Conservation (phyloP, 257 asterid species). For the Solanum stenotomum region DNA sequence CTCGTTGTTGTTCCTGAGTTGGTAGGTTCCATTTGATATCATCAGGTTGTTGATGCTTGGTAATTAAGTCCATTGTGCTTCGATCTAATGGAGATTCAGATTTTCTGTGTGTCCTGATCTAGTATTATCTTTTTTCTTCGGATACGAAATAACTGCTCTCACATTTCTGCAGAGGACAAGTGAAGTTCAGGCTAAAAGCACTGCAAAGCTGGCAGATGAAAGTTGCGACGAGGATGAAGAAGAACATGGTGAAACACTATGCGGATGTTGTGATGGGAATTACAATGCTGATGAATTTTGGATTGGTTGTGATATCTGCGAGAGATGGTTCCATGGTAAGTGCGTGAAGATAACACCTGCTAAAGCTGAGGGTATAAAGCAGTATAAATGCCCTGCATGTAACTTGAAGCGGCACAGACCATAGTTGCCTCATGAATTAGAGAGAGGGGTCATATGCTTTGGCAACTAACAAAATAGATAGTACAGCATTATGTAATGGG, state of each 20-base stretch:
- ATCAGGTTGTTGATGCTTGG: background rate
- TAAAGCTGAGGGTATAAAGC: conserved; percentile 85
- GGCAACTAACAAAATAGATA: conserved; percentile 39
- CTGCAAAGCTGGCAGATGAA: conserved; percentile 71
- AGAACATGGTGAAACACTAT: conserved; percentile 74
- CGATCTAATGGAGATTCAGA: background rate
- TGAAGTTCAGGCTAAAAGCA: conserved; percentile 62
- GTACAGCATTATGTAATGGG: conserved; percentile 29
- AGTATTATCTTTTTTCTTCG: background rate
- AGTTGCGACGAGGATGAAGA: conserved; percentile 58
- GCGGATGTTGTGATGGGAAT: conserved; percentile 78
- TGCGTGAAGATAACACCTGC: background rate
- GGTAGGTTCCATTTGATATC: background rate
- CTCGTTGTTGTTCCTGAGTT: background rate
- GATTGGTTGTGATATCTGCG: background rate
- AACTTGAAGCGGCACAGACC: conserved; percentile 54
- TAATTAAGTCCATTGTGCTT: background rate
- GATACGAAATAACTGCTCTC: background rate
- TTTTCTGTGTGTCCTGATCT: background rate
- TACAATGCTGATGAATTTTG: conserved; percentile 69
- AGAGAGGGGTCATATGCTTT: conserved; percentile 15
- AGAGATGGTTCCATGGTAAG: background rate
- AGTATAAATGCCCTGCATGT: conserved; percentile 90
- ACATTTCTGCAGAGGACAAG: conserved; percentile 31
- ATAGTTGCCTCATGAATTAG: conserved; percentile 8